Base-by-base conservation (phyloP, 108 stramenopile species). In the Nitzschia sp. region DNA sequence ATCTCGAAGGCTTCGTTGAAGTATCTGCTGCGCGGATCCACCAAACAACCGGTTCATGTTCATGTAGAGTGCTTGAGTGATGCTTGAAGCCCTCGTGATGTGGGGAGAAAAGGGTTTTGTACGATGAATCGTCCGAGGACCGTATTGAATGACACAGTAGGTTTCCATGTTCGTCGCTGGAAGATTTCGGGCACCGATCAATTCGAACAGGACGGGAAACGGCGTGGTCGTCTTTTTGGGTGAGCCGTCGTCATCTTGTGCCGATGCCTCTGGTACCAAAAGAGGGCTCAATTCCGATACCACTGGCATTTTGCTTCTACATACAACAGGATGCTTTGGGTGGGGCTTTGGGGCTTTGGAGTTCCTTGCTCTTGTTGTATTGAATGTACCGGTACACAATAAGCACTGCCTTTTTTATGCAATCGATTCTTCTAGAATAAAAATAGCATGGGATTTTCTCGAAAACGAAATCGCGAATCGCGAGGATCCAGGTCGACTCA, bases 61-160 rank as follows among this genome's bases (percentile, higher is more conserved):
- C 15, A 45, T 45, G 48, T 28, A 41, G 11, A 69, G 34, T 3
- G 45, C 28, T 32, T 55, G 53, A 21, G 46, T 16, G 5, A 64
- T 28, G 19, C 19, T 30, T 1, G 33, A 32, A 2, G 68, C 32
- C 19, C 36, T 13, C 1, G 9, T 15, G 22, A 69, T 27, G 28
- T 53, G 29, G 11, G 56, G 44, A 9, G 50, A 27, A 27, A 31
- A 63, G 17, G 71, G 73, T 28, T 59, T 59, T 0, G 73, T 74
- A 15, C 67, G 67, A 38, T 74, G 73, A 5, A 74, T 22, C 31
- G 73, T 74, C 32, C 47, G 33, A 30, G 23, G 15, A 33, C 73
- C 73, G 45, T 58, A 74, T 41, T 59, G 58, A 41, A 74, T 47
- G 15, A 74, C 73, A 54, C 73, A 67, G 46, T 74, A 74, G 19